A percentile compares a stretch with the other conserved stretches of the same genome.
Evolutionary conservation across 192 early-diverging fungal species (phyloP).

Genomic region (Umbelopsis sp.): DNA sequence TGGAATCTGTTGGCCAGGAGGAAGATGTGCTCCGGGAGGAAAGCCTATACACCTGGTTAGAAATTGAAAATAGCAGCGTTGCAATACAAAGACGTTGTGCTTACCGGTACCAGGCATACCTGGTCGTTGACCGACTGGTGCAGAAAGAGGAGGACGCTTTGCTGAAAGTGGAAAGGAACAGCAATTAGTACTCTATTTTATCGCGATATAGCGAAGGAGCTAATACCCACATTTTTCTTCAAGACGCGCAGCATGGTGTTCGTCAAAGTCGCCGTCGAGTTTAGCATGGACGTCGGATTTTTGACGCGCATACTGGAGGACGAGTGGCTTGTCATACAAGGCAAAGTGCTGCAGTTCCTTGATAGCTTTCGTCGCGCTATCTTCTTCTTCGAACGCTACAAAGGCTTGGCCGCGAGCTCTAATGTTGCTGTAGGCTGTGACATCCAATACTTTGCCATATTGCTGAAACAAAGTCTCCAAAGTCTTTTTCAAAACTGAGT

Average conservation of each 20-base stretch:
- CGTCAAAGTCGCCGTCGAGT: conserved; percentile 66
- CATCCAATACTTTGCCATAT: conserved; percentile 84
- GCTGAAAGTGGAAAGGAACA: neutral
- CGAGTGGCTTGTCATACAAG: conserved; percentile 83
- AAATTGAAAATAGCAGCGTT: too few relatives aligned
- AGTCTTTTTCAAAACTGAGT: conserved; percentile 68
- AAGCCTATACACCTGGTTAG: neutral
- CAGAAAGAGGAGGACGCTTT: conserved; percentile 10
- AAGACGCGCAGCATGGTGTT: conserved; percentile 61
- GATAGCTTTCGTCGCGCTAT: conserved; percentile 75
- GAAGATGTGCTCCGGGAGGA: neutral
- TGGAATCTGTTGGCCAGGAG: conserved; percentile 47
- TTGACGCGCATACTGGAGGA: conserved; percentile 57
- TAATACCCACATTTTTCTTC: conserved; percentile 62
- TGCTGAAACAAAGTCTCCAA: conserved; percentile 80
- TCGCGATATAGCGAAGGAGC: neutral
- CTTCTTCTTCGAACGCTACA: conserved; percentile 75
- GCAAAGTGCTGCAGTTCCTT: conserved; percentile 83
- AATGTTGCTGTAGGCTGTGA: conserved; percentile 78
- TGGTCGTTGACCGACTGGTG: neutral
- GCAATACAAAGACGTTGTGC: too few relatives aligned
- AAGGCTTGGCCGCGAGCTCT: conserved; percentile 95
- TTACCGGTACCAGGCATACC: neutral
- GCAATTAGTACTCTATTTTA: neutral
- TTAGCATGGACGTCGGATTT: conserved; percentile 67